A percentile compares a stretch with the other conserved stretches of the same genome.
phyloP scores from a whole-genome alignment of 495 filamentous ascomycete genomes.

The Penicillium dipodomyicola region DNA sequence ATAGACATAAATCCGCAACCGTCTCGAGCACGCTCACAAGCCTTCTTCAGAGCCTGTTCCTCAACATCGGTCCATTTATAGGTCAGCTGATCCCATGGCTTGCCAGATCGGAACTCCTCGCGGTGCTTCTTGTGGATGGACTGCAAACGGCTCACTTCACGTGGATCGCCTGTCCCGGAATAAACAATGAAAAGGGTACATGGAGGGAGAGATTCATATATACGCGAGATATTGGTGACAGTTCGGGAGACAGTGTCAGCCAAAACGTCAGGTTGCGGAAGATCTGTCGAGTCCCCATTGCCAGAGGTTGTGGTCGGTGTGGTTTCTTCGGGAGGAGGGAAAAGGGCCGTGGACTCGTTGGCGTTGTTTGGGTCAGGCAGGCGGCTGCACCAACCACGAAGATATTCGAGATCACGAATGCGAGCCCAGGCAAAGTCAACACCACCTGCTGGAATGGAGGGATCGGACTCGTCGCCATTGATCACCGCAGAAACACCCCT shows the following conservation, averaged over 20 bases:
- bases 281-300: neutral
- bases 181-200: constrained; percentile 89
- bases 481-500: constrained; percentile 64
- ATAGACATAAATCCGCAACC: constrained; percentile 82
- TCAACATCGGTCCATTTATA: constrained; percentile 91
- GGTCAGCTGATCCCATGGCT: constrained; percentile 83
- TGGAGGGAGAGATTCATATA: constrained; percentile 73
- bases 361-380: constrained; percentile 47
- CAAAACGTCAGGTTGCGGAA: constrained; percentile 28
- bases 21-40: constrained; percentile 64
- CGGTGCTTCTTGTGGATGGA: constrained; percentile 69
- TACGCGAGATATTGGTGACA: constrained; percentile 57
- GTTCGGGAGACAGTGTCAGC: constrained; percentile 47
- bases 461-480: constrained; percentile 62
- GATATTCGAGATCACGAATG: constrained; percentile 77
- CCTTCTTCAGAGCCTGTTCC: constrained; percentile 71
- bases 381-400: constrained; percentile 78
- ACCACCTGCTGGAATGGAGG: constrained; percentile 62
- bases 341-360: constrained; percentile 49
- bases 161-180: constrained; percentile 83
- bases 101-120: constrained; percentile 67
- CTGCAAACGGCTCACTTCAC: constrained; percentile 71
- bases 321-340: constrained; percentile 27
- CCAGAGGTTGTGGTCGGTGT: constrained; percentile 18
- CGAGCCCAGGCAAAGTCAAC: constrained; percentile 90